Conservation (phyloP, 306 rosid genomes). For the Hippophae rhamnoides region DNA sequence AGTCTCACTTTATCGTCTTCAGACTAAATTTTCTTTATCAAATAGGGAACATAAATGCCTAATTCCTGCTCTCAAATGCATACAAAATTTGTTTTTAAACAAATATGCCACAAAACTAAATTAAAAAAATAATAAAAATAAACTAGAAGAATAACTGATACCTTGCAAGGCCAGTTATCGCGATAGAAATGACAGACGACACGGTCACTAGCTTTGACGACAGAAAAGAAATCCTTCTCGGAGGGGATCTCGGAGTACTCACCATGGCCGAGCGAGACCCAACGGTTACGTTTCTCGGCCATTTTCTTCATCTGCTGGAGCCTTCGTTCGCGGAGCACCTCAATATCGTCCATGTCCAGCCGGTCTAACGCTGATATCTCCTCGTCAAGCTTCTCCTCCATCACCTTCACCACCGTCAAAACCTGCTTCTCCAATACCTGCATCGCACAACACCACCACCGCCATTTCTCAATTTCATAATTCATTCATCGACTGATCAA, state of each 20-base stretch:
- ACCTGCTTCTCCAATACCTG: constrained; percentile 73
- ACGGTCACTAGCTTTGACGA: constrained; percentile 95
- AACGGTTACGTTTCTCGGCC: constrained; percentile 90
- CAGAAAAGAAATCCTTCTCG: constrained; percentile 89
- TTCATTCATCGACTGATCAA: background rate
- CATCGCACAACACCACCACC: background rate
- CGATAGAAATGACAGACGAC: constrained; percentile 97
- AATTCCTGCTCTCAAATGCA: background rate
- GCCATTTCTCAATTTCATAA: background rate
- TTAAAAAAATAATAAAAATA: background rate
- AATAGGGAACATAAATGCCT: no score
- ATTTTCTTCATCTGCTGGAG: constrained; percentile 93
- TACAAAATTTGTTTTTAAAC: background rate
- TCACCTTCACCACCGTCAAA: constrained; percentile 71
- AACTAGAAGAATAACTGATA: background rate
- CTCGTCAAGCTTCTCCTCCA: constrained; percentile 83
- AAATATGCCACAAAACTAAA: background rate
- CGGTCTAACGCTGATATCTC: constrained; percentile 87
- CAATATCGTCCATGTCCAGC: constrained; percentile 67
- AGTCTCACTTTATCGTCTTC: no score
- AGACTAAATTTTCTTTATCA: no score
- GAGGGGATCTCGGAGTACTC: constrained; percentile 65
- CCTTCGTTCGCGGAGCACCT: constrained; percentile 78
- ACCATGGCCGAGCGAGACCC: constrained; percentile 88
- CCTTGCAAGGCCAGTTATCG: constrained; percentile 99